Evolutionary conservation across 192 early-diverging fungal species (phyloP).

Genomic region (Linderina pennispora): DNA sequence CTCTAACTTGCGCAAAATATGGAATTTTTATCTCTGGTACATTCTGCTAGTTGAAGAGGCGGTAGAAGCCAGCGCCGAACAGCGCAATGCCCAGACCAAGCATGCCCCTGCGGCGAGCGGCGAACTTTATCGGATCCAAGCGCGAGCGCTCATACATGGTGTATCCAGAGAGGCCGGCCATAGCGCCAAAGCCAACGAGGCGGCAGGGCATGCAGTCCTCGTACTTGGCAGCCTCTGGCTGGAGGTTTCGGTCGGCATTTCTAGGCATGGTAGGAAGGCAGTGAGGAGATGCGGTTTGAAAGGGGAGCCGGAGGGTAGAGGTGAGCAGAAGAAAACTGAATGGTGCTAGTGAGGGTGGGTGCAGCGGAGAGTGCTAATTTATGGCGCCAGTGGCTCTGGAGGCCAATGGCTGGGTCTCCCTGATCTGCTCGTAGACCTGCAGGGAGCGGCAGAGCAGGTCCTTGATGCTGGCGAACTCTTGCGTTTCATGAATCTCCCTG

Average conservation of each 20-base stretch:
- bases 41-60: neutral
- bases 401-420: neutral
- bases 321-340: too few relatives aligned
- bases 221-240: too few relatives aligned
- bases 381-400: too few relatives aligned
- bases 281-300: too few relatives aligned
- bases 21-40: too few relatives aligned
- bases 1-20: too few relatives aligned
- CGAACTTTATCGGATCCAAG: conserved; percentile 24
- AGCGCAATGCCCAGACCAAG: conserved; percentile 24
- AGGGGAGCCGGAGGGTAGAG: too few relatives aligned
- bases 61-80: conserved; percentile 5
- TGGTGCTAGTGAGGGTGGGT: neutral
- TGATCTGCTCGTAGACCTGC: conserved; percentile 37
- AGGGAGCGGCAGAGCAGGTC: conserved; percentile 41
- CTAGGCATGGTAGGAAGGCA: neutral
- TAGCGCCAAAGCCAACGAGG: conserved; percentile 24
- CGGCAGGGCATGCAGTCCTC: conserved; percentile 40
- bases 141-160: conserved; percentile 10
- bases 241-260: neutral
- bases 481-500: conserved; percentile 8
- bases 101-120: conserved; percentile 19
- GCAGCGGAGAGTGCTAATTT: too few relatives aligned
- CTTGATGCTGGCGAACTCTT: conserved; percentile 29
- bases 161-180: conserved; percentile 25